phyloP scores from a whole-genome alignment of 2,329 filamentous ascomycete species.

The Hypoxylon sp. region DNA sequence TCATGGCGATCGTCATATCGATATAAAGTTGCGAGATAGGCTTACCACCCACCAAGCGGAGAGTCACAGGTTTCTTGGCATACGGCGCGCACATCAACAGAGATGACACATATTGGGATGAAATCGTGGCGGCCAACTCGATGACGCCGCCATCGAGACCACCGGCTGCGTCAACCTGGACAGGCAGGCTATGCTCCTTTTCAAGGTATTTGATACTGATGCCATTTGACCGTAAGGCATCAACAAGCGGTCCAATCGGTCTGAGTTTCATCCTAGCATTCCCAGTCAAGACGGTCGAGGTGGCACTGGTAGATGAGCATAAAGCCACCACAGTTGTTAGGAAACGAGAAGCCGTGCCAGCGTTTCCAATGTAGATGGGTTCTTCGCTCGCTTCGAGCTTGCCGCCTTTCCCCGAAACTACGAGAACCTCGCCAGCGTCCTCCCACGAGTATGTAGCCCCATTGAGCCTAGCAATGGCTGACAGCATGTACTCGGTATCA shows the following conservation, averaged over 20 bases:
- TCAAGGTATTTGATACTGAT: constrained; percentile 90
- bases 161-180: constrained; percentile 84
- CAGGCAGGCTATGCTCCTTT: constrained; percentile 83
- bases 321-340: constrained; percentile 91
- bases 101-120: constrained; percentile 98
- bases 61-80: constrained; percentile 90
- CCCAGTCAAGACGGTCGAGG: constrained; percentile 86
- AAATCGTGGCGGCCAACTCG: constrained; percentile 92
- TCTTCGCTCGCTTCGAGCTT: constrained; percentile 80
- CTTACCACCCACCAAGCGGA: constrained; percentile 93
- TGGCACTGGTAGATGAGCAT: constrained; percentile 74
- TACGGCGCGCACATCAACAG: constrained; percentile 97
- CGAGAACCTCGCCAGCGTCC: constrained; percentile 89
- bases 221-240: constrained; percentile 88
- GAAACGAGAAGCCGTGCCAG: constrained; percentile 95
- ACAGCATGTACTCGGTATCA: constrained; percentile 97
- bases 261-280: constrained; percentile 97
- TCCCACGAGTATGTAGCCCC: constrained; percentile 95
- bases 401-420: constrained; percentile 92
- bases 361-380: constrained; percentile 93
- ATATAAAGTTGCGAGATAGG: constrained; percentile 98
- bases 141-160: constrained; percentile 90
- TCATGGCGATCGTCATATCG: constrained; percentile 99
- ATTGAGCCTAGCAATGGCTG: constrained; percentile 85
- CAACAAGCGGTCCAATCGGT: constrained; percentile 92